Evolutionary conservation across 345 rosid species (phyloP).

Genomic region (Euphorbia lathyris): DNA sequence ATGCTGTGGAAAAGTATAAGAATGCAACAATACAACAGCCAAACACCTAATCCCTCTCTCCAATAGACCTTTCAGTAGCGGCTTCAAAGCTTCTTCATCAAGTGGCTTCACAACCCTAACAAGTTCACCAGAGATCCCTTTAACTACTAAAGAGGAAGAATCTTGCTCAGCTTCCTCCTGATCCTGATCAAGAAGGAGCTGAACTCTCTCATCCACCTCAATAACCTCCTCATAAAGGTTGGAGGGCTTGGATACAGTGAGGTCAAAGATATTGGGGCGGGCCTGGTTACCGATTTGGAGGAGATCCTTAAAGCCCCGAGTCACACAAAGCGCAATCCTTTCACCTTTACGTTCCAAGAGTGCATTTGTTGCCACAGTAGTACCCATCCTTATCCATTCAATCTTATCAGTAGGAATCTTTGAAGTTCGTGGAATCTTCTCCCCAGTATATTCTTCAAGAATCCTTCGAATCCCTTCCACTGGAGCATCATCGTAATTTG

Average conservation of each 20-base stretch:
- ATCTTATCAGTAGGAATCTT: conserved; percentile 87
- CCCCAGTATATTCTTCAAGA: conserved; percentile 70
- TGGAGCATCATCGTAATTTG: conserved; percentile 95
- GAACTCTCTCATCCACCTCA: conserved; percentile 90
- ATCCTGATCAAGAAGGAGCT: conserved; percentile 54
- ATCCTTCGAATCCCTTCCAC: conserved; percentile 91
- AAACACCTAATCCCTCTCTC: conserved; percentile 80
- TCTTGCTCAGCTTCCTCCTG: conserved; percentile 29
- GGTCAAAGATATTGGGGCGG: conserved; percentile 81
- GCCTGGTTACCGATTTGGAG: conserved; percentile 97
- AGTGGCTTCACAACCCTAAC: conserved; percentile 70
- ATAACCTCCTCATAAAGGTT: conserved; percentile 85
- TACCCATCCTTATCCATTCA: conserved; percentile 99
- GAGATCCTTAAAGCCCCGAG: conserved; percentile 80
- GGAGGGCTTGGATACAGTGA: conserved; percentile 69
- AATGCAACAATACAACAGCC: conserved; percentile 92
- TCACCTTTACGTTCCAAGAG: conserved; percentile 94
- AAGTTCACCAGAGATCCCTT: conserved; percentile 86
- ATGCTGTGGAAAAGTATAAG: conserved; percentile 83
- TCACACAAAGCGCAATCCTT: conserved; percentile 85
- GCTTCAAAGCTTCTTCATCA: conserved; percentile 56
- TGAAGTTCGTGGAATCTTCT: conserved; percentile 57
- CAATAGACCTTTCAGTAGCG: conserved; percentile 53
- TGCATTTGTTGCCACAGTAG: conserved; percentile 94
- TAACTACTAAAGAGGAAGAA: conserved; percentile 28